These are phyloP conservation scores for Veloporphyrellus conicus DNA, from an alignment of 1,284 basidiomycete genomes.

Conservation along the genomic window DNA sequence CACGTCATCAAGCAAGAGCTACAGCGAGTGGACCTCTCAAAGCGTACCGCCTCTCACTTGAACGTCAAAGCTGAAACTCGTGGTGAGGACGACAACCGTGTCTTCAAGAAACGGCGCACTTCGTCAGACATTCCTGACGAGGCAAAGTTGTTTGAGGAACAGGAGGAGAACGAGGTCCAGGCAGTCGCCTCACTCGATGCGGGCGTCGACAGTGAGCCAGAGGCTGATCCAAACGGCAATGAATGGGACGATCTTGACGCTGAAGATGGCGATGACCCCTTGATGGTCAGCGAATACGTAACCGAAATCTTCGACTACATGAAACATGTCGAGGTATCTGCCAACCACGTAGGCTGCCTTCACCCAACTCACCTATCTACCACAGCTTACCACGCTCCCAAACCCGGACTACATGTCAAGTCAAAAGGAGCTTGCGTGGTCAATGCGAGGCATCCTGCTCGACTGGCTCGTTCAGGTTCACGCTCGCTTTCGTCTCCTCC, in stretches of 20 bases:
- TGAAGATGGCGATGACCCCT: conserved; percentile 90
- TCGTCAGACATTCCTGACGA: conserved; percentile 65
- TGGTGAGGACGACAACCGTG: conserved; percentile 50
- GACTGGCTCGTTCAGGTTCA: conserved; percentile 99
- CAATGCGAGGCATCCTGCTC: conserved; percentile 89
- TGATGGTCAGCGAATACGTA: conserved; percentile 98
- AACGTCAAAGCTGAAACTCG: conserved; percentile 29
- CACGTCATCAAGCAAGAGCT: conserved; percentile 29
- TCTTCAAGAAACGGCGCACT: conserved; percentile 67
- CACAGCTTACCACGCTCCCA: conserved; percentile 75
- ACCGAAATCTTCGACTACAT: conserved; percentile 93
- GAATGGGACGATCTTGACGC: conserved; percentile 87
- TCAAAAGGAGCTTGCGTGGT: conserved; percentile 89
- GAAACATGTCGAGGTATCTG: conserved; percentile 62
- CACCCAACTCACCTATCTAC: conserved; percentile 8
- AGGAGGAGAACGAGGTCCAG: conserved; percentile 25
- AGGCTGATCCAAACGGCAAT: conserved; percentile 59
- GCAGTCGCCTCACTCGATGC: conserved; percentile 38
- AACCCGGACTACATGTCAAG: conserved; percentile 87
- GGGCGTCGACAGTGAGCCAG: conserved; percentile 41
- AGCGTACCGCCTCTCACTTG: conserved; percentile 26
- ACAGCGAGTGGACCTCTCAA: conserved; percentile 28
- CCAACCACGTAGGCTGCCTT: conserved; percentile 5
- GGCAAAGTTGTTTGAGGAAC: conserved; percentile 32
- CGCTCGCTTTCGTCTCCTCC: conserved; percentile 86